Conservation (phyloP, 208 protist species). For the Leishmania gerbilli region DNA sequence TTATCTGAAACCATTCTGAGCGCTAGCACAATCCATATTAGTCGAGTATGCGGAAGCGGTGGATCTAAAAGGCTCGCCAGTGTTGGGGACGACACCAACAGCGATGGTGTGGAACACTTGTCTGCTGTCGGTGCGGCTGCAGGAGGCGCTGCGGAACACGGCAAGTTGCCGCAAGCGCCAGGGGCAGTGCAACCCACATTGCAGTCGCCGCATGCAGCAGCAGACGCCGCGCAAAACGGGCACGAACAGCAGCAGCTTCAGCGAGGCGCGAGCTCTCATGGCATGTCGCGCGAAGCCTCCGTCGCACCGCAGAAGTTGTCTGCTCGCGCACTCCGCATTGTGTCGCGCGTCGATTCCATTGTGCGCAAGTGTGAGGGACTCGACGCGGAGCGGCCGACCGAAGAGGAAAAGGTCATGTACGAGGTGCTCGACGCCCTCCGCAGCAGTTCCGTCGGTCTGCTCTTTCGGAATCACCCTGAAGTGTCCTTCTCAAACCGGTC, state of each 20-base stretch:
- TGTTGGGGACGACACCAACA: neutral
- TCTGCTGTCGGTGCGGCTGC: too few relatives aligned
- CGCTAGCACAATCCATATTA: neutral
- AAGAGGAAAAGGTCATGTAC: conserved; percentile 49
- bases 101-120: neutral
- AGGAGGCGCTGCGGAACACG: neutral
- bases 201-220: neutral
- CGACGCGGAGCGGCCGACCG: conserved; percentile 24
- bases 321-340: conserved; percentile 33
- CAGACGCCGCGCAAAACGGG: neutral
- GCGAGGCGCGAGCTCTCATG: neutral
- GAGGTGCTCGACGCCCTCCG: conserved; percentile 49
- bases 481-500: conserved; percentile 80
- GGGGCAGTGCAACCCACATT: neutral
- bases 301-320: conserved; percentile 21
- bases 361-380: conserved; percentile 43
- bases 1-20: conserved; percentile 1
- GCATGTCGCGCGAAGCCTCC: neutral
- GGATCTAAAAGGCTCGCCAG: neutral
- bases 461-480: conserved; percentile 75
- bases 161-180: neutral
- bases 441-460: conserved; percentile 46
- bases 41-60: neutral
- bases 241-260: conserved; percentile 5
- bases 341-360: conserved; percentile 45